Evolutionary conservation across 805 yeast species (phyloP).

Genomic region (Spencermartinsiella europaea): DNA sequence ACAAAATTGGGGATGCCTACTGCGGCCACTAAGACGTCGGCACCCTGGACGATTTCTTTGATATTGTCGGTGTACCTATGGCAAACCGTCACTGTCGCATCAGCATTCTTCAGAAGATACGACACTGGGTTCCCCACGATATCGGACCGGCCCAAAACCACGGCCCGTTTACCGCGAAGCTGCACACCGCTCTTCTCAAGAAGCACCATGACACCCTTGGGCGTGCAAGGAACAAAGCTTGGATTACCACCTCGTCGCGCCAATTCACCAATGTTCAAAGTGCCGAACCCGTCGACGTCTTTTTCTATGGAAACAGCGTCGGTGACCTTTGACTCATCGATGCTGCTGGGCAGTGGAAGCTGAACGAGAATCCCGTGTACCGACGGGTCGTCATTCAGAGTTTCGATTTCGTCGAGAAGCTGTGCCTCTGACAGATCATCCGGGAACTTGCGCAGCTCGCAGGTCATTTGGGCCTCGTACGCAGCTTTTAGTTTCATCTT

Average conservation of each 20-base stretch:
- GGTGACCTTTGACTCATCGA: slow-evolving; percentile 75
- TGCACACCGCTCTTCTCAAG: slow-evolving; percentile 60
- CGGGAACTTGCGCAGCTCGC: slow-evolving; percentile 58
- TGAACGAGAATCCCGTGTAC: slow-evolving; percentile 89
- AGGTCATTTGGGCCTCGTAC: slow-evolving; percentile 68
- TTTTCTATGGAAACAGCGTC: slow-evolving; percentile 73
- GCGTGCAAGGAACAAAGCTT: slow-evolving; percentile 87
- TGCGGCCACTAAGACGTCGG: slow-evolving; percentile 92
- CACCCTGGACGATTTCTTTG: slow-evolving; percentile 52
- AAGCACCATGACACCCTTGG: slow-evolving; percentile 83
- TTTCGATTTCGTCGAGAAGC: slow-evolving; percentile 49
- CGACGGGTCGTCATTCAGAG: slow-evolving; percentile 63
- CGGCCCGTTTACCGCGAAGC: slow-evolving; percentile 73
- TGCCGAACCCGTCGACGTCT: slow-evolving; percentile 95
- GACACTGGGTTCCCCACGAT: slow-evolving; percentile 95
- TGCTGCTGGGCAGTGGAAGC: slow-evolving; percentile 78
- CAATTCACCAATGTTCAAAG: slow-evolving; percentile 83
- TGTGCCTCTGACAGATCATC: slow-evolving; percentile 58
- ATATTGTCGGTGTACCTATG: slow-evolving; percentile 71
- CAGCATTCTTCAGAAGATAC: slow-evolving; percentile 68
- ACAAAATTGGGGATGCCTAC: slow-evolving; percentile 82
- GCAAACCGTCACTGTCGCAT: slow-evolving; percentile 80
- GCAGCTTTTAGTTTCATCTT: slow-evolving; percentile 89
- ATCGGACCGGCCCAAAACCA: slow-evolving; percentile 93
- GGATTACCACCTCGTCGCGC: slow-evolving; percentile 84